A percentile compares a stretch with the other conserved stretches of the same genome.
phyloP scores from a whole-genome alignment of 1,139 yeast genomes.

The Candida sojae region DNA sequence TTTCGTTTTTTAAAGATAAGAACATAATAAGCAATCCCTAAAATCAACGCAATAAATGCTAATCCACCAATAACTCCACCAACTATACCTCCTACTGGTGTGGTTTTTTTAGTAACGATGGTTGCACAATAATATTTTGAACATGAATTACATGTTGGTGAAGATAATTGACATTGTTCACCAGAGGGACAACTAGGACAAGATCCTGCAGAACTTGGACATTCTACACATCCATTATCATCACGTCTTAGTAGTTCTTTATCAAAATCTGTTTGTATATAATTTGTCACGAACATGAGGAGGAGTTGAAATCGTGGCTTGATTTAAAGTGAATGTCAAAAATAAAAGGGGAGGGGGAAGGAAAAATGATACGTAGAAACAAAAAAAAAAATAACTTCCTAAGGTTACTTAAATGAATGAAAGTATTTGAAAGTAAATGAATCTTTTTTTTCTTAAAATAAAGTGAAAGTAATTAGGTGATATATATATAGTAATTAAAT shows the following conservation, averaged over 20 bases:
- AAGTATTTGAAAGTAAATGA: too few species aligned
- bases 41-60: constrained; percentile 35
- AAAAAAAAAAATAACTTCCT: neutral
- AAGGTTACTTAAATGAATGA: neutral
- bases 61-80: constrained; percentile 66
- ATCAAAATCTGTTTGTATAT: constrained; percentile 2
- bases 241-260: constrained; percentile 15
- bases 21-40: constrained; percentile 35
- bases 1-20: constrained; percentile 32
- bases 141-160: constrained; percentile 59
- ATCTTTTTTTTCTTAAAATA: neutral
- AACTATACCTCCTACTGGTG: constrained; percentile 56
- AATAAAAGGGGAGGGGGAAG: neutral
- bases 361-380: neutral
- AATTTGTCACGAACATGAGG: constrained; percentile 2
- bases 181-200: constrained; percentile 60
- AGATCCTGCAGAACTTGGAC: constrained; percentile 34
- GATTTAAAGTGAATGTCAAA: neutral
- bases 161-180: constrained; percentile 52
- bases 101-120: constrained; percentile 12
- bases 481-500: too few species aligned
- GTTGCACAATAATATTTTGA: constrained; percentile 55
- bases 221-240: constrained; percentile 49
- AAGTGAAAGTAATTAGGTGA: neutral
- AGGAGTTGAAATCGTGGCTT: too few species aligned